phyloP scores from a whole-genome alignment of 352 stramenopile species.

The Aphanomyces stellatus region DNA sequence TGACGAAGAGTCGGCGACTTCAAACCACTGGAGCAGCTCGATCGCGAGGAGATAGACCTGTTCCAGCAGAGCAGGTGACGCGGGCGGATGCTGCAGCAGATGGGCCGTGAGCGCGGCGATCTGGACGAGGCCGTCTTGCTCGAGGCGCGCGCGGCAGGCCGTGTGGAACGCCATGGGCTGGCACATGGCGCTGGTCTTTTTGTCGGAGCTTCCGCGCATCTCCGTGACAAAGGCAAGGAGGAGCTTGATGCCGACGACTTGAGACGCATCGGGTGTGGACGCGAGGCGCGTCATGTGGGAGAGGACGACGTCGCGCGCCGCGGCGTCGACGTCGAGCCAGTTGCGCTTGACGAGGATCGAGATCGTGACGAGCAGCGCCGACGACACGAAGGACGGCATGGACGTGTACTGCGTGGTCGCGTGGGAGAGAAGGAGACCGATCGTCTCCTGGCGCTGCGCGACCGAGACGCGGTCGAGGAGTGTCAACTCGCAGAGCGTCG shows the following conservation, averaged over 20 bases:
- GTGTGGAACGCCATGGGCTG: conserved; percentile 81
- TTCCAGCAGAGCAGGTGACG: conserved; percentile 48
- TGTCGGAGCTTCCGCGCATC: conserved; percentile 61
- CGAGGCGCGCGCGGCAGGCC: conserved; percentile 48
- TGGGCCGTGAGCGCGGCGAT: conserved; percentile 52
- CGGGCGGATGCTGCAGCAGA: conserved; percentile 59
- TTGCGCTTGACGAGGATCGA: conserved; percentile 73
- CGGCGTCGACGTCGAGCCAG: conserved; percentile 55
- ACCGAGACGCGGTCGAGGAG: conserved; percentile 40
- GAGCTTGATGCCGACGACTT: conserved; percentile 68
- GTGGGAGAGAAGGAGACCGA: conserved; percentile 66
- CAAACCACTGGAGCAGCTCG: conserved; percentile 73
- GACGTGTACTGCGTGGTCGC: conserved; percentile 22
- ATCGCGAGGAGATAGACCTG: conserved; percentile 64
- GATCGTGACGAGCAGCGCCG: conserved; percentile 53
- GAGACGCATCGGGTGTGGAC: conserved; percentile 27
- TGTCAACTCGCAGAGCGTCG: conserved; percentile 55
- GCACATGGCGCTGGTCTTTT: conserved; percentile 60
- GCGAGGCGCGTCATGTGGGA: conserved; percentile 38
- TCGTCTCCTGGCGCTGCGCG: conserved; percentile 30
- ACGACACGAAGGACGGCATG: conserved; percentile 51
- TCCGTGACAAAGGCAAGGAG: conserved; percentile 78
- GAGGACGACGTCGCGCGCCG: conserved; percentile 46
- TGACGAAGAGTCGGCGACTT: background rate
- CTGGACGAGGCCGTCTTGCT: conserved; percentile 49